Evolutionary conservation across 805 yeast genomes (phyloP).

Genomic region (Ogataea nitratoaversa): DNA sequence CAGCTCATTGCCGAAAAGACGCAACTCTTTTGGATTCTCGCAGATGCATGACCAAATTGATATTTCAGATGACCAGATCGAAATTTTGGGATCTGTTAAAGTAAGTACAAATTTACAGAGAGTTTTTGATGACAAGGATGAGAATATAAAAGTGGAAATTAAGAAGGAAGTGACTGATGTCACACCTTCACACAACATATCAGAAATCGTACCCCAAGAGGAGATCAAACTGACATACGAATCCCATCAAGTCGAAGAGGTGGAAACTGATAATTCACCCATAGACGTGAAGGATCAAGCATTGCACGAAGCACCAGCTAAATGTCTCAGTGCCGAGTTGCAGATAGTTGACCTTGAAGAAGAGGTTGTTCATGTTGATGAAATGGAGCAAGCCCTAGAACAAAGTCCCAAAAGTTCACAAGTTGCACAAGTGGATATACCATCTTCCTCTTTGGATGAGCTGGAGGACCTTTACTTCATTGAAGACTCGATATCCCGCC

Average conservation of each 20-base stretch:
- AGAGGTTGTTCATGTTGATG: slow-evolving; percentile 25
- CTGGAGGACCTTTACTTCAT: slow-evolving; percentile 22
- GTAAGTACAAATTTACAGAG: too few relatives aligned
- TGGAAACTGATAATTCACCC: too few relatives aligned
- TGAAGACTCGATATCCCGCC: slow-evolving; percentile 22
- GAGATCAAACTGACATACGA: too few relatives aligned
- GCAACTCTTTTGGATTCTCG: slow-evolving; percentile 1
- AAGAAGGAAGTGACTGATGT: too few relatives aligned
- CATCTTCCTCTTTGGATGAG: slow-evolving; percentile 35
- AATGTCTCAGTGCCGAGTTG: not conserved
- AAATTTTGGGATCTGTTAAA: too few relatives aligned
- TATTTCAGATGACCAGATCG: slow-evolving; percentile 7
- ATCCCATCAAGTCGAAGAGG: too few relatives aligned
- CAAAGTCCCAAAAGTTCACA: not conserved
- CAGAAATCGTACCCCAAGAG: too few relatives aligned
- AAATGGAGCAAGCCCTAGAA: slow-evolving; percentile 14
- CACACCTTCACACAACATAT: too few relatives aligned
- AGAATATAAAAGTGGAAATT: too few relatives aligned
- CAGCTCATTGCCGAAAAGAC: slow-evolving; percentile 3
- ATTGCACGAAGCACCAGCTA: too few relatives aligned
- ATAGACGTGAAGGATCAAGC: too few relatives aligned
- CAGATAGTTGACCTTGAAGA: slow-evolving; percentile 11
- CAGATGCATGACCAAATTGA: slow-evolving; percentile 1
- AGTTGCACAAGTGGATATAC: slow-evolving; percentile 32
- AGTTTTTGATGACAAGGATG: too few relatives aligned